A percentile compares a stretch with the other conserved stretches of the same genome.
Conservation (phyloP, 768 basidiomycete genomes). For the Mycena capillaripes region DNA sequence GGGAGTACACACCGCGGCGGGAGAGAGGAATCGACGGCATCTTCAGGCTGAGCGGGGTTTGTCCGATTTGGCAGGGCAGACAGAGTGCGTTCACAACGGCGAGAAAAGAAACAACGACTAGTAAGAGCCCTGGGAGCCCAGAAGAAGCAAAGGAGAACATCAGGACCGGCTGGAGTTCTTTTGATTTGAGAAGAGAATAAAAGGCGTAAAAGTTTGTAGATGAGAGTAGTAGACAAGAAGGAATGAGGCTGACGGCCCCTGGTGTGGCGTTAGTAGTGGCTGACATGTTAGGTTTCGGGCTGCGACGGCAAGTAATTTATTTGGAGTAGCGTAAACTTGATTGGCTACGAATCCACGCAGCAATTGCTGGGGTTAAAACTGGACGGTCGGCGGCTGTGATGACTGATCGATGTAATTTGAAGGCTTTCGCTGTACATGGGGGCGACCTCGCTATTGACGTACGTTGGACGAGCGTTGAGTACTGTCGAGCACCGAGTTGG, state of each 20-base stretch:
- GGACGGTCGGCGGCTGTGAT: background rate
- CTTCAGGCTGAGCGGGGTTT: slow-evolving; percentile 28
- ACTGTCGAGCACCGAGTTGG: background rate
- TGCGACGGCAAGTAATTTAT: background rate
- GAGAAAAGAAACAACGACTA: slow-evolving; percentile 39
- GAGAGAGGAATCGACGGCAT: slow-evolving; percentile 18
- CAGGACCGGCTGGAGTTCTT: slow-evolving; percentile 49
- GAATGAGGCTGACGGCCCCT: slow-evolving; percentile 25
- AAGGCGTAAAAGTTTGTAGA: slow-evolving; percentile 24
- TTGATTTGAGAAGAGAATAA: slow-evolving; percentile 22
- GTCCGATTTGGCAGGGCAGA: slow-evolving; percentile 44
- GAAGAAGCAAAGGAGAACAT: slow-evolving; percentile 47
- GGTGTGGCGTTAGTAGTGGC: slow-evolving; percentile 19
- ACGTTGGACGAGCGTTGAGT: background rate
- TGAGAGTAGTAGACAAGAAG: slow-evolving; percentile 22
- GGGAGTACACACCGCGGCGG: slow-evolving; percentile 55
- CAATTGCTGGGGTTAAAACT: background rate
- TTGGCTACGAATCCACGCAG: background rate
- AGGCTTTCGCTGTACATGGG: background rate
- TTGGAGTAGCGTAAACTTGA: background rate
- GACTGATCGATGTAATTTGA: background rate
- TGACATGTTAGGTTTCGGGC: slow-evolving; percentile 7
- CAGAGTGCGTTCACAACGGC: slow-evolving; percentile 41
- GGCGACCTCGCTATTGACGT: no score
- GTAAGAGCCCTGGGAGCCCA: slow-evolving; percentile 40